Base-by-base conservation (phyloP, 768 basidiomycete species). In the Holtermanniella nyarrowii region DNA sequence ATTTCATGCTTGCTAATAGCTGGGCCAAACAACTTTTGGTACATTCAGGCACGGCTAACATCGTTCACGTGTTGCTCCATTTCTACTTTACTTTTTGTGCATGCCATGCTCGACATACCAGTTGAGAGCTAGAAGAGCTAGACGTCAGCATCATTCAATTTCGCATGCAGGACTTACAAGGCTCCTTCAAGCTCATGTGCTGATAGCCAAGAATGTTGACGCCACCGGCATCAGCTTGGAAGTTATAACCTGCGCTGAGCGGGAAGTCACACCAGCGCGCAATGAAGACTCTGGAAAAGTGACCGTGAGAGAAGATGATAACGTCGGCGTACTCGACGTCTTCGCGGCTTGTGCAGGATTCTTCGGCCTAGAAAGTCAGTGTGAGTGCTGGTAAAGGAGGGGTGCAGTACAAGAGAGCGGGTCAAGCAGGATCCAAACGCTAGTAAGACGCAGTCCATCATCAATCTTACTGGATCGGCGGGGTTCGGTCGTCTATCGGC, bases 181-280 rank as follows among this genome's bases (percentile, higher is more conserved):
- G 87, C 71, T 91, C 88, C 20, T 77, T 77, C 20, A 90, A 75
- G 23, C 79, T 81, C 56, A 77, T 76, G 73, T 91, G 89, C 60
- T 88, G 88, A 70, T 95, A 93, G 23, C 84, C 79, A 22, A 91
- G 74, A 20, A 89, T 77, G 13, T 78, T 66, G 73, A 88, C 83
- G 49, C 85, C 83, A 64, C 82, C 85, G 12, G 88, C 82, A 64
- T 86, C 86, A n/a, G 87, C 82, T 52, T 84, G 83, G 71, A 88
- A 86, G 68, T 83, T 82, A 2, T 82, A 71, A 3, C 69, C 66
- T 23, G 59, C 58, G 23, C 52, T 24, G 13, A 68, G 25, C 21
- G 81, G 80, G 61, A 86, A 80, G 22, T 77, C 72, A 55, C 85
- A 80, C 88, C 88, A 93, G 44, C 88, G 83, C 13, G 86, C 75